A percentile compares a stretch with the other conserved stretches of the same genome.
Evolutionary conservation across 768 basidiomycete genomes (phyloP).

Genomic region (Lactarius tabidus): DNA sequence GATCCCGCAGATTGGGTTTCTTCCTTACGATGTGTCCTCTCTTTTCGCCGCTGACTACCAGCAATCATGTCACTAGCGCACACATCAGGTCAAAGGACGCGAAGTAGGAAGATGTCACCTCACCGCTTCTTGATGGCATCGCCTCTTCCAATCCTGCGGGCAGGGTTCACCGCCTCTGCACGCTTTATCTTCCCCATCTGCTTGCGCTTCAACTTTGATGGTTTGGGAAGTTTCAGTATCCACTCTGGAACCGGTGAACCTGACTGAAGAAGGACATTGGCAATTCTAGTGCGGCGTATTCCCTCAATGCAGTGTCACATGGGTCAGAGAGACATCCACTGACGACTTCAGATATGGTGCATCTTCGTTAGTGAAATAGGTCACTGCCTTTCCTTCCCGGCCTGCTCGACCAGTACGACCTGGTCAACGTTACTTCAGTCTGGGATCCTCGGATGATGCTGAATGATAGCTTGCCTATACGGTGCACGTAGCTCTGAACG

Average conservation of each 20-base stretch:
- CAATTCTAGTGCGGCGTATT: constrained; percentile 54
- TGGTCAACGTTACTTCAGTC: constrained; percentile 30
- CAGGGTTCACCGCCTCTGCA: constrained; percentile 67
- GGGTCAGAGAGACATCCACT: constrained; percentile 28
- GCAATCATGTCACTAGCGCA: constrained; percentile 26
- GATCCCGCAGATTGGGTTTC: neutral
- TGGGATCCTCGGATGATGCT: neutral
- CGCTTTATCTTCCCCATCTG: constrained; percentile 84
- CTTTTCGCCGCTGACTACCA: constrained; percentile 50
- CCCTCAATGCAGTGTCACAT: constrained; percentile 10
- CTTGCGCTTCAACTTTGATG: constrained; percentile 82
- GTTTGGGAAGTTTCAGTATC: constrained; percentile 93
- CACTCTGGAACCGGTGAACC: constrained; percentile 90
- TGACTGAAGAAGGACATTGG: constrained; percentile 91
- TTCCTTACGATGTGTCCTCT: constrained; percentile 50
- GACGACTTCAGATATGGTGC: constrained; percentile 88
- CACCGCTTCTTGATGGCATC: constrained; percentile 75
- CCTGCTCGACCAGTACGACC: constrained; percentile 96
- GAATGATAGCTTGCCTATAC: constrained; percentile 60
- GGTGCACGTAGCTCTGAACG: constrained; percentile 93
- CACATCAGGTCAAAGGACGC: constrained; percentile 12
- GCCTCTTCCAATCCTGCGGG: constrained; percentile 60
- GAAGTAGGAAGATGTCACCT: constrained; percentile 22
- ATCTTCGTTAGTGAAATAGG: constrained; percentile 94
- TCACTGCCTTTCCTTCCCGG: constrained; percentile 86